These are phyloP conservation scores for Mucor racemosus DNA, from an alignment of 371 early-diverging fungal genomes.

Conservation along the genomic window DNA sequence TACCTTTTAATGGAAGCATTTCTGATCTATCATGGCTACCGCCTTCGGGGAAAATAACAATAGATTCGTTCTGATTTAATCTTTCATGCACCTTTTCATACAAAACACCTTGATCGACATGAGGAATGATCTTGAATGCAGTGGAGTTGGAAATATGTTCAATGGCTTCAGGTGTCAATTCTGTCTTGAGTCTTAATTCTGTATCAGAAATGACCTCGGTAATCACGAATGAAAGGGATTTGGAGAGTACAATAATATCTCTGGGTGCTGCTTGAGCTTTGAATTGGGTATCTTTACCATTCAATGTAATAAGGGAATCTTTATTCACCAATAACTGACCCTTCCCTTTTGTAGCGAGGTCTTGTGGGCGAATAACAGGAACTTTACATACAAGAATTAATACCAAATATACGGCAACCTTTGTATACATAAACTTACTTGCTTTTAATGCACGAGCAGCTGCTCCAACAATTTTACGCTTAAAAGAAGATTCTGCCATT, in stretches of 20 bases:
- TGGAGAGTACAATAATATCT: slow-evolving; percentile 54
- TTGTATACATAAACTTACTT: slow-evolving; percentile 34
- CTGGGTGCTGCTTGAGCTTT: slow-evolving; percentile 55
- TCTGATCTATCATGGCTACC: slow-evolving; percentile 89
- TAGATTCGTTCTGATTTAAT: slow-evolving; percentile 62
- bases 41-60: slow-evolving; percentile 93
- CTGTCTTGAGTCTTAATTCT: slow-evolving; percentile 49
- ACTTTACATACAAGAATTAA: slow-evolving; percentile 44
- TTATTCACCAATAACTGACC: slow-evolving; percentile 57
- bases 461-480: slow-evolving; percentile 71
- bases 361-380: slow-evolving; percentile 84
- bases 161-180: slow-evolving; percentile 51
- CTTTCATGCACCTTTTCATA: slow-evolving; percentile 74
- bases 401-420: background rate
- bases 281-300: slow-evolving; percentile 67
- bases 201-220: slow-evolving; percentile 73
- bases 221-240: slow-evolving; percentile 55
- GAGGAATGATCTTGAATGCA: slow-evolving; percentile 69
- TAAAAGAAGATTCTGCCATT: slow-evolving; percentile 75
- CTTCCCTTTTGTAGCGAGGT: slow-evolving; percentile 63
- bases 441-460: slow-evolving; percentile 65
- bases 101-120: slow-evolving; percentile 77
- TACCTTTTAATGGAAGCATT: slow-evolving; percentile 84
- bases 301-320: slow-evolving; percentile 35
- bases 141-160: slow-evolving; percentile 38